phyloP scores from a whole-genome alignment of 106 monocot genomes.

The Dioscorea zingiberensis region DNA sequence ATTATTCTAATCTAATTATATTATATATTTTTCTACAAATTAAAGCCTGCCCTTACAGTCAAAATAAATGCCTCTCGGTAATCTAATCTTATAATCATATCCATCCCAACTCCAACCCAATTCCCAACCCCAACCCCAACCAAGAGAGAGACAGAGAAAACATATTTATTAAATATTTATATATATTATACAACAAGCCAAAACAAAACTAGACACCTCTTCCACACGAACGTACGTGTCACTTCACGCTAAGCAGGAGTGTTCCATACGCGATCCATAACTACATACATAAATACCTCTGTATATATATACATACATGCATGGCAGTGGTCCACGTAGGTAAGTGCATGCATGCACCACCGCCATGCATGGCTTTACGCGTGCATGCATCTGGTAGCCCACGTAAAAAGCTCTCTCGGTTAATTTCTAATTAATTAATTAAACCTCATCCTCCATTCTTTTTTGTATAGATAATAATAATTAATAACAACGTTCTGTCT shows the following conservation, averaged over 20 bases:
- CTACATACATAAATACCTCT: too few relatives aligned
- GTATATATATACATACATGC: too few relatives aligned
- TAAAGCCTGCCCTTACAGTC: conserved; percentile 9
- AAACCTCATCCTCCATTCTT: too few relatives aligned
- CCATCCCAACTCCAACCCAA: too few relatives aligned
- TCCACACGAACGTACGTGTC: neutral
- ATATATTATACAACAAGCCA: neutral
- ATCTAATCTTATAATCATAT: conserved; percentile 31
- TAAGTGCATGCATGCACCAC: neutral
- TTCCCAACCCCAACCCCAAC: neutral
- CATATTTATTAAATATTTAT: neutral
- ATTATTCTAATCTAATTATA: too few relatives aligned
- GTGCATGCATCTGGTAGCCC: conserved; percentile 2
- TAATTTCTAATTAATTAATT: too few relatives aligned
- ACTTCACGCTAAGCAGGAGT: neutral
- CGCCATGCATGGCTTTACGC: neutral
- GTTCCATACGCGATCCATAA: too few relatives aligned
- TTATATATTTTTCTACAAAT: neutral
- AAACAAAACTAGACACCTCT: neutral
- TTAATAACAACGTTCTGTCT: conserved; percentile 8
- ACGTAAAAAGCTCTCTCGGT: too few relatives aligned
- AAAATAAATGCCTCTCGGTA: conserved; percentile 22
- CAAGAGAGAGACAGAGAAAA: neutral
- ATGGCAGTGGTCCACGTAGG: too few relatives aligned
- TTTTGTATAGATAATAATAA: too few relatives aligned